Evolutionary conservation across 1,139 yeast genomes (phyloP), one percentile per base, ranked within the genome.

Genomic region (Suhomyces bolitotheri): DNA sequence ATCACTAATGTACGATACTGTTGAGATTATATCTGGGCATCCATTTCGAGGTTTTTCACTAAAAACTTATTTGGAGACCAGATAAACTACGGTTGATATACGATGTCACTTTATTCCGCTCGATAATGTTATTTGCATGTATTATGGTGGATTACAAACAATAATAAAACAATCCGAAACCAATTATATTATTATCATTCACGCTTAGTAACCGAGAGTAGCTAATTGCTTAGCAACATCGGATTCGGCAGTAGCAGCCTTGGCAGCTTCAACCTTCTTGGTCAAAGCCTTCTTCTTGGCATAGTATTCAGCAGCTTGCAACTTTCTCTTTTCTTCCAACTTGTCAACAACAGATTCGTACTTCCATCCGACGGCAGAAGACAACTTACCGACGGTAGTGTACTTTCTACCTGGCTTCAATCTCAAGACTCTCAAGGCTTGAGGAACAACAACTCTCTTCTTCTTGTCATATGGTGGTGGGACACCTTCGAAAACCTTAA

Each of bases 381-480:
- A 84, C 70, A 90, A 82, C 73, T 92, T 89, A 72, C 96, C 96
- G 61, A 94, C 89, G 56, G 97, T 87, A 75, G 97, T 87, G 95
- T 83, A 92, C 79, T 92, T 92, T 85, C 98, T 90, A 73, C 99
- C 99, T 73, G 90, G 98, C 80, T 89, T 90, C 76, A 92, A 86
- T 84, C 98, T 89, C 73, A 92, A 81, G 60, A 94, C 96, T 80
- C 99, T 90, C 69, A 92, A 82, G 67, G 99, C 98, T 80, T 89
- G 96, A 72, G 99, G 99, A 66, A 92, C 99, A 60, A 92, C 99
- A 69, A 90, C 97, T 75, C 96, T 88, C 95, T 92, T 90, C 89
- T 88, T 86, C 80, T 84, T 89, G 92, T 92, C 98, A 77, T 86
- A 92, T 76, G 98, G 98, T 54, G 97, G 92, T 74, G 99, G 99